A percentile compares a stretch with the other conserved stretches of the same genome.
Evolutionary conservation across 768 basidiomycete species (phyloP).

Genomic region (Tricholoma saponaceum): DNA sequence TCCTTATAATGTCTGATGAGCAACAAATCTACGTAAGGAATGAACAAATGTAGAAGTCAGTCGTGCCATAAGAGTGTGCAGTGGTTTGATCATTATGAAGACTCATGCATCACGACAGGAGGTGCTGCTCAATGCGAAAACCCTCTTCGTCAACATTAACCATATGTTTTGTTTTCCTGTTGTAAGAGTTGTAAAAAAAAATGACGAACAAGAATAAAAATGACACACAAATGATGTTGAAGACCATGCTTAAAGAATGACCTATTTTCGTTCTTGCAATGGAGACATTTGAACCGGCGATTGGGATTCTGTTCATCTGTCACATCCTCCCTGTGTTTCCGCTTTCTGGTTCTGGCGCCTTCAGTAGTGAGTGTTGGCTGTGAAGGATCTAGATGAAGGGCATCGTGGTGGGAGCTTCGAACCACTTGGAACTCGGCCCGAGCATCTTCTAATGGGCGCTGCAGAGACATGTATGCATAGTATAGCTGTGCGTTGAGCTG

Average conservation of each 20-base stretch:
- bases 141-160: neutral
- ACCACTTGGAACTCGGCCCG: neutral
- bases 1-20: too few species aligned
- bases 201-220: too few species aligned
- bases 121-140: too few species aligned
- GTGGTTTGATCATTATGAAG: too few species aligned
- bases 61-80: too few species aligned
- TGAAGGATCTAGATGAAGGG: neutral
- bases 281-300: neutral
- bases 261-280: neutral
- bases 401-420: neutral
- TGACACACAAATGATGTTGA: neutral
- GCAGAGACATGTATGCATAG: neutral
- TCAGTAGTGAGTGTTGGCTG: neutral
- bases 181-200: too few species aligned
- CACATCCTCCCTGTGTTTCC: neutral
- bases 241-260: neutral
- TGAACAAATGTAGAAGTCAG: too few species aligned
- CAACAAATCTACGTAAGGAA: too few species aligned
- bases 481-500: conserved; percentile 41
- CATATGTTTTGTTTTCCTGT: neutral
- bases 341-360: neutral
- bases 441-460: neutral
- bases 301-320: too few species aligned
- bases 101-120: too few species aligned